phyloP scores from a whole-genome alignment of 805 yeast genomes.

The Martiniozyma abietophila region DNA sequence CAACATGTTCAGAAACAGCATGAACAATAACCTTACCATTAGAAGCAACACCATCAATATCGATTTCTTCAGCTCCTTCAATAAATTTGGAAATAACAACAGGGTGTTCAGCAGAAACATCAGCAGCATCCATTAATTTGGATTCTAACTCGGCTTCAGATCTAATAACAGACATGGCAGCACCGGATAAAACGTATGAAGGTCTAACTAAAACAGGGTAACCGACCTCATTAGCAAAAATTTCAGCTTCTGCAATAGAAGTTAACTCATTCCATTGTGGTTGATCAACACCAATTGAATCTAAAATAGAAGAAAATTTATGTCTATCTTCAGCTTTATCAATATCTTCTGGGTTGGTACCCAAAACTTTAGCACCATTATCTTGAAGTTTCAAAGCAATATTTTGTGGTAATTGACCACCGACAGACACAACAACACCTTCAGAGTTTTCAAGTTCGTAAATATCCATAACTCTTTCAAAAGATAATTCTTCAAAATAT shows the following conservation, averaged over 20 bases:
- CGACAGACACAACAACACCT: slow-evolving; percentile 93
- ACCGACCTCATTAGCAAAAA: slow-evolving; percentile 76
- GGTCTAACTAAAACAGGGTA: slow-evolving; percentile 98
- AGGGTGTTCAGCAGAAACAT: slow-evolving; percentile 93
- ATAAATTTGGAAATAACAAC: slow-evolving; percentile 95
- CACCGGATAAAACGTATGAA: slow-evolving; percentile 94
- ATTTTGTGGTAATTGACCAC: slow-evolving; percentile 97
- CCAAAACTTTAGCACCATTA: slow-evolving; percentile 80
- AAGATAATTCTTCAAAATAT: slow-evolving; percentile 90
- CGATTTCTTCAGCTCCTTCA: slow-evolving; percentile 94
- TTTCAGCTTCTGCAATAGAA: slow-evolving; percentile 74
- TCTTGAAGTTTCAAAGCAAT: slow-evolving; percentile 79
- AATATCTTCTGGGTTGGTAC: slow-evolving; percentile 90
- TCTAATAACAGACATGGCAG: slow-evolving; percentile 94
- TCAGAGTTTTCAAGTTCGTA: slow-evolving; percentile 84
- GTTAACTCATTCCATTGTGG: slow-evolving; percentile 97
- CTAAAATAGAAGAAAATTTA: slow-evolving; percentile 90
- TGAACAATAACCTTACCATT: slow-evolving; percentile 86
- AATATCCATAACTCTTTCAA: slow-evolving; percentile 95
- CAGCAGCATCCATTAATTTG: slow-evolving; percentile 79
- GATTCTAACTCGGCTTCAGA: slow-evolving; percentile 69
- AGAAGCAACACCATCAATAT: slow-evolving; percentile 91
- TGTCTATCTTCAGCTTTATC: slow-evolving; percentile 98
- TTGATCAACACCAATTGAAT: slow-evolving; percentile 88
- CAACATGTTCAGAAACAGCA: slow-evolving; percentile 96